Evolutionary conservation across 208 protist species (phyloP), one percentile per base, ranked within the genome.

Genomic region (Balamuthia mandrillaris): DNA sequence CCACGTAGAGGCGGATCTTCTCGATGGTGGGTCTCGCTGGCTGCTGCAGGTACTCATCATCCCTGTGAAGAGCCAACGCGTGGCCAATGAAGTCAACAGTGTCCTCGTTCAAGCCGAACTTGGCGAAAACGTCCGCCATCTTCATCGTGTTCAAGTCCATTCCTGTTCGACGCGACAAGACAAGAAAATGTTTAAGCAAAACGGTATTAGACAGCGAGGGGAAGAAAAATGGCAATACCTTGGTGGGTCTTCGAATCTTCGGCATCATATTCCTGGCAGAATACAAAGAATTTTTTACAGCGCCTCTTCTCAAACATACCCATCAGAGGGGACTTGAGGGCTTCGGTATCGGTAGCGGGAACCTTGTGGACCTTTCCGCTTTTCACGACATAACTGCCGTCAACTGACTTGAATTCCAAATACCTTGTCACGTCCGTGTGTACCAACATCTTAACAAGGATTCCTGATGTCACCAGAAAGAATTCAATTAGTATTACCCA

Each of bases 81-180:
- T 99, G 98, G 52, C 98, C 98, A 84, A 99, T 92, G 88, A 99
- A 99, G 74, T 98, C 96, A 52, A 96, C 93, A 21, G 97, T 99
- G 77, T 97, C 93, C 52, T 82, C 88, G 68, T 94, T 92, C 31
- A 99, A 90, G 29, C 94, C 95, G 84, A 96, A 99, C 66, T 99
- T 91, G 31, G 97, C 94, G 91, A 96, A 99, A 16, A 99, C 86
- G 72, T 98, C 92, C 47, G 86, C 66, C 92, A 98, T 98, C 7
- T 95, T 95, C 86, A 96, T 95, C 21, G 12, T 89, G 3, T 90
- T 86, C 7, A 98, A 89, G 84, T 98, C 93, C 77, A 97, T 90
- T 49, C 91, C 84, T 90, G 42, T 39, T 21, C 2, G 12, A n/a
- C 35, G 24, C 44, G 29, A 14, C 3, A n/a, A 29, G n/a, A 31